Evolutionary conservation across 495 filamentous ascomycete species (phyloP).

Genomic region (Aspergillus panamensis): DNA sequence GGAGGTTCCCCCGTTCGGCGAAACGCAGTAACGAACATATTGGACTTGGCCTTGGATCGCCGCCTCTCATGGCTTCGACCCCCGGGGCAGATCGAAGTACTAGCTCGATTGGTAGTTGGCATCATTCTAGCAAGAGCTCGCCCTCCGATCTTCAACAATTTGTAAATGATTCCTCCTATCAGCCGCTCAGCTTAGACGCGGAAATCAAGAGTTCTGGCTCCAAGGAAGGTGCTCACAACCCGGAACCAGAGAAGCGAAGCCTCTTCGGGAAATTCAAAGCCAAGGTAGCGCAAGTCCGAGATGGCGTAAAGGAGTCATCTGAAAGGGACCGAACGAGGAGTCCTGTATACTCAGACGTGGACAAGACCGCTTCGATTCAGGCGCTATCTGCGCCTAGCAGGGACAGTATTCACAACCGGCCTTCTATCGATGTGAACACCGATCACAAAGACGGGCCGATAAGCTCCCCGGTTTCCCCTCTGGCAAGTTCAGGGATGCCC

Average conservation of each 20-base stretch:
- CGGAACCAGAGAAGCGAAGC: conserved; percentile 61
- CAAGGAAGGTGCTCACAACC: conserved; percentile 35
- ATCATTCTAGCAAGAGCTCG: conserved; percentile 30
- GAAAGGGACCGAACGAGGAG: conserved; percentile 56
- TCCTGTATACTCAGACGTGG: conserved; percentile 38
- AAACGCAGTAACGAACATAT: conserved; percentile 55
- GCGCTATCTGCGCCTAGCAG: conserved; percentile 26
- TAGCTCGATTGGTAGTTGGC: conserved; percentile 62
- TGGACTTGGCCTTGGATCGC: conserved; percentile 43
- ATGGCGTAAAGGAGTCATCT: conserved; percentile 56
- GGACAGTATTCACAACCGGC: conserved; percentile 22
- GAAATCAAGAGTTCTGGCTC: conserved; percentile 32
- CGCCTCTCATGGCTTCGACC: conserved; percentile 56
- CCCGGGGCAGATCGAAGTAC: conserved; percentile 64
- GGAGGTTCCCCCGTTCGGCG: conserved; percentile 63
- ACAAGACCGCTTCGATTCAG: conserved; percentile 25
- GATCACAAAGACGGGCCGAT: conserved; percentile 25
- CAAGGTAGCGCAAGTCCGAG: conserved; percentile 75
- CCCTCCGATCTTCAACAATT: conserved; percentile 29
- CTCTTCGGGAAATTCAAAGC: conserved; percentile 79
- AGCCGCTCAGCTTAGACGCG: conserved; percentile 41
- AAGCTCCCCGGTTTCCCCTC: conserved; percentile 34
- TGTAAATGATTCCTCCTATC: conserved; percentile 36
- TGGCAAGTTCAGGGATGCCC: conserved; percentile 34
- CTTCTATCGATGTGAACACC: conserved; percentile 26